Conservation (phyloP, 2,329 filamentous ascomycete species). For the Claviceps paspali region DNA sequence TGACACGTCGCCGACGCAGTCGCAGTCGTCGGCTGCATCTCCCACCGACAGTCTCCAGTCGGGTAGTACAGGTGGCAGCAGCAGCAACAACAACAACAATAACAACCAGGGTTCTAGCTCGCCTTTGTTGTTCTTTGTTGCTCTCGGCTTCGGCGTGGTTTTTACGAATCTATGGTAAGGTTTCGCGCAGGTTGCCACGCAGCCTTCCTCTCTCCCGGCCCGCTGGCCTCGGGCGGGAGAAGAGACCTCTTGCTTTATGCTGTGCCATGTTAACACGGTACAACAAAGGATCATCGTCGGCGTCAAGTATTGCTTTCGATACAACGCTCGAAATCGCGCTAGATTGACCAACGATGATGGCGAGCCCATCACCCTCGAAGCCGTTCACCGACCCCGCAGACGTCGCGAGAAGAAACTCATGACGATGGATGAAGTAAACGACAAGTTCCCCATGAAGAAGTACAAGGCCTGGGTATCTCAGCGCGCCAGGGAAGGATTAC, state of each 20-base stretch:
- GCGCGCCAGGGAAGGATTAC: slow-evolving; percentile 68
- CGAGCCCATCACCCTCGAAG: slow-evolving; percentile 75
- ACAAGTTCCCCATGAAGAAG: slow-evolving; percentile 87
- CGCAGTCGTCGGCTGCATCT: slow-evolving; percentile 5
- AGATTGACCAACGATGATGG: slow-evolving; percentile 64
- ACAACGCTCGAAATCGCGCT: slow-evolving; percentile 84
- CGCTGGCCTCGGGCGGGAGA: background rate
- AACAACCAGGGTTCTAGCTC: slow-evolving; percentile 21
- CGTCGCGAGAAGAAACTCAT: slow-evolving; percentile 95
- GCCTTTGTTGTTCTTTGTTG: slow-evolving; percentile 65
- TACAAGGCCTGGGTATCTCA: slow-evolving; percentile 90
- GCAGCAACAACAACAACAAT: slow-evolving; percentile 9
- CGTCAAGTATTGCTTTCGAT: slow-evolving; percentile 98
- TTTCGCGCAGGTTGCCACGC: background rate
- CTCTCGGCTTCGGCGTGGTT: slow-evolving; percentile 90
- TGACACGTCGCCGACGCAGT: slow-evolving; percentile 5
- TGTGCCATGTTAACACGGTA: slow-evolving; percentile 10
- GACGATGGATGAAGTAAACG: slow-evolving; percentile 98
- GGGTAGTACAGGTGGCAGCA: slow-evolving; percentile 6
- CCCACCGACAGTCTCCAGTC: slow-evolving; percentile 7
- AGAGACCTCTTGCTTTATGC: no score
- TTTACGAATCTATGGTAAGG: slow-evolving; percentile 96
- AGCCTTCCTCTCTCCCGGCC: background rate
- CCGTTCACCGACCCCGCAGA: slow-evolving; percentile 72
- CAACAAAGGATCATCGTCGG: slow-evolving; percentile 96